These are phyloP conservation scores for Nakazawaea populi DNA, from an alignment of 805 yeast species.

Conservation along the genomic window DNA sequence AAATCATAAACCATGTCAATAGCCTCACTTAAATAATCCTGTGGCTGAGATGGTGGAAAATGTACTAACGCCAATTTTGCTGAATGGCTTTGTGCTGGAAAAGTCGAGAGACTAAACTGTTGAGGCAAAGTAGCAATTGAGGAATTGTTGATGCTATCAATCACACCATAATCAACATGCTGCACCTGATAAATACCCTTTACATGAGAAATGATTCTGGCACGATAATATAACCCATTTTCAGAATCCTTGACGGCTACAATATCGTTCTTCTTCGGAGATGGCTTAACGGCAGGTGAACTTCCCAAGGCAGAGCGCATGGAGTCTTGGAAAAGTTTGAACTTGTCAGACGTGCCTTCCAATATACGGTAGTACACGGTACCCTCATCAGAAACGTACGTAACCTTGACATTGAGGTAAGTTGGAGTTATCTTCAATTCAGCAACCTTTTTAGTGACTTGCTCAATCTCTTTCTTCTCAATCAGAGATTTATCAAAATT, in stretches of 20 bases:
- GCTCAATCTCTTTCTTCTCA: constrained; percentile 24
- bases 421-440: constrained; percentile 24
- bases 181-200: constrained; percentile 42
- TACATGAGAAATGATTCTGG: constrained; percentile 42
- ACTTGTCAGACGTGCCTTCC: constrained; percentile 31
- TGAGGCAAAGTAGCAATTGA: constrained; percentile 49
- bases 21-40: constrained; percentile 50
- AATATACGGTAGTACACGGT: constrained; percentile 39
- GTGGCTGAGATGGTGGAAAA: constrained; percentile 51
- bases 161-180: constrained; percentile 58
- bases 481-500: constrained; percentile 40
- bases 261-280: constrained; percentile 47
- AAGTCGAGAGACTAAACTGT: constrained; percentile 32
- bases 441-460: constrained; percentile 14
- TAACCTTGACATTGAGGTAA: constrained; percentile 48
- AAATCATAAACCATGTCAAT: constrained; percentile 48
- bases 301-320: constrained; percentile 33
- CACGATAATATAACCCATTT: constrained; percentile 55
- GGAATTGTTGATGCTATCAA: constrained; percentile 35
- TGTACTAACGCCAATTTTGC: constrained; percentile 45
- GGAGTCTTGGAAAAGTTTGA: constrained; percentile 35
- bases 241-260: constrained; percentile 50
- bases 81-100: constrained; percentile 52
- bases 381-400: constrained; percentile 39
- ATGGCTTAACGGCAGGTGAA: constrained; percentile 25